A percentile compares a stretch with the other conserved stretches of the same genome.
phyloP scores from a whole-genome alignment of 2,329 filamentous ascomycete species.

The Hirsutella thompsonii region DNA sequence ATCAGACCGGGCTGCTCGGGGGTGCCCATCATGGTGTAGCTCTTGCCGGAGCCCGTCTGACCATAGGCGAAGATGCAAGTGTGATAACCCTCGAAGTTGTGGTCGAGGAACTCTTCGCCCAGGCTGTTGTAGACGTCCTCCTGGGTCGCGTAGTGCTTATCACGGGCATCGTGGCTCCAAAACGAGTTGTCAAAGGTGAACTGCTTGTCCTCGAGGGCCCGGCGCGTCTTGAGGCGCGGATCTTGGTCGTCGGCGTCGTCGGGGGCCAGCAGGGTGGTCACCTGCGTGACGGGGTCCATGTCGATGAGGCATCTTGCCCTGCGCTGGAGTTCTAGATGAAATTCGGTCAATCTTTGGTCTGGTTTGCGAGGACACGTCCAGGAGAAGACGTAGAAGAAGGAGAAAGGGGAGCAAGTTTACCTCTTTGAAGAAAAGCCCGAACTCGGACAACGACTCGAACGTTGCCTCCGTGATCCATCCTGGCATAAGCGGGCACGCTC shows the following conservation, averaged over 20 bases:
- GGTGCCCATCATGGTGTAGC: constrained; percentile 95
- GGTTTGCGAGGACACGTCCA: background rate
- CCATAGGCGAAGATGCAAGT: constrained; percentile 99
- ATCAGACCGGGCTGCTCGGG: constrained; percentile 81
- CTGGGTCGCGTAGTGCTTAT: constrained; percentile 81
- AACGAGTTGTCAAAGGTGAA: constrained; percentile 98
- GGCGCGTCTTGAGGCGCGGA: constrained; percentile 50
- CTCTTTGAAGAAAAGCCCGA: constrained; percentile 65
- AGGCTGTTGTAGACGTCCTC: constrained; percentile 89
- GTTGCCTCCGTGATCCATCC: constrained; percentile 56
- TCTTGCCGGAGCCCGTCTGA: constrained; percentile 94
- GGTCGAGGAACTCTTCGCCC: constrained; percentile 92
- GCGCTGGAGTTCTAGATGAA: constrained; percentile 58
- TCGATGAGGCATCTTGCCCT: constrained; percentile 73
- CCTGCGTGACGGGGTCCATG: constrained; percentile 82
- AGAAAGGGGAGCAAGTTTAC: constrained; percentile 17
- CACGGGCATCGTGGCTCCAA: constrained; percentile 76
- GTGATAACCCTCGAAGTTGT: constrained; percentile 99
- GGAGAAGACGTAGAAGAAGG: background rate
- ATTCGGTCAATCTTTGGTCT: background rate
- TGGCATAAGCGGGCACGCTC: constrained; percentile 35
- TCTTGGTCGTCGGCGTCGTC: constrained; percentile 28
- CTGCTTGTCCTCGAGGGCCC: constrained; percentile 70
- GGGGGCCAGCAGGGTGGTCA: constrained; percentile 68
- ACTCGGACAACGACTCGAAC: constrained; percentile 75